A percentile compares a stretch with the other conserved stretches of the same genome.
Conservation (phyloP, 2,329 filamentous ascomycete species). For the Monosporascus sp. region DNA sequence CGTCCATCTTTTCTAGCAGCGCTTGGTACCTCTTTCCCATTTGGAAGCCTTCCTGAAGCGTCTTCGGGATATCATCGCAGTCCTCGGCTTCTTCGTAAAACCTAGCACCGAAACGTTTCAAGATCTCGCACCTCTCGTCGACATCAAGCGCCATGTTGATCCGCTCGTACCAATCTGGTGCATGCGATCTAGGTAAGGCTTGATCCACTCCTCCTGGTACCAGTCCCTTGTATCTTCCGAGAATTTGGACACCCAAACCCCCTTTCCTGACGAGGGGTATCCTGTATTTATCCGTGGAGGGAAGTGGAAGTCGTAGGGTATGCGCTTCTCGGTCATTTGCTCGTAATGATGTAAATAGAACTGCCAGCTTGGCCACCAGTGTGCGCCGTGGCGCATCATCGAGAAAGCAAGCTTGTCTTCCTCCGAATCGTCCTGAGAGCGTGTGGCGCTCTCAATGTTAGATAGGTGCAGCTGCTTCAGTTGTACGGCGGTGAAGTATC, state of each 20-base stretch:
- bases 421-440: not conserved
- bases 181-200: not conserved
- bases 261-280: not conserved
- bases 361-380: not conserved
- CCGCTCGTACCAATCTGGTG: not conserved
- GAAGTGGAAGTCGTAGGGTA: not conserved
- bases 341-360: not conserved
- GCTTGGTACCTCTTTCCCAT: not conserved
- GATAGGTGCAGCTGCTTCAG: not conserved
- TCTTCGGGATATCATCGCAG: not conserved
- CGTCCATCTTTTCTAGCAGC: not conserved
- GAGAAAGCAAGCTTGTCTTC: not conserved
- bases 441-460: not conserved
- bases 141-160: not conserved
- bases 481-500: not conserved
- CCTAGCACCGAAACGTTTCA: not conserved
- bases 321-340: not conserved
- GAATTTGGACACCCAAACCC: not conserved
- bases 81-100: not conserved
- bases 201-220: not conserved
- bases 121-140: not conserved
- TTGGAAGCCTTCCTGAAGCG: not conserved
- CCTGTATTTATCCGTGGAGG: not conserved
- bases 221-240: not conserved
- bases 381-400: not conserved